Conservation (phyloP, 352 stramenopile species). For the Phytophthora hibernalis region DNA sequence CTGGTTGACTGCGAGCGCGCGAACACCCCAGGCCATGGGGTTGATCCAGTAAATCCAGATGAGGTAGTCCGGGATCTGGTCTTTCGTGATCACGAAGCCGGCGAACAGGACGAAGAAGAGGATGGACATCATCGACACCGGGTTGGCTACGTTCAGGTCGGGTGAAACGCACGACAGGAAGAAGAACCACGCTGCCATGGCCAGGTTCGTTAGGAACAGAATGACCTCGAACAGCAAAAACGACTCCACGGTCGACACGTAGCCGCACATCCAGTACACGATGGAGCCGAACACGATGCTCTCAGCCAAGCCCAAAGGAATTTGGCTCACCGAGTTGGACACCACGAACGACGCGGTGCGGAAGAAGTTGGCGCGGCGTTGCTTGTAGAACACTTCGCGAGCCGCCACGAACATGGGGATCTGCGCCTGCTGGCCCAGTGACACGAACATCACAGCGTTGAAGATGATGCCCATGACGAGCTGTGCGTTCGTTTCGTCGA, state of each 20-base stretch:
- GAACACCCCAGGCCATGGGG: slow-evolving; percentile 25
- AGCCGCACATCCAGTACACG: slow-evolving; percentile 86
- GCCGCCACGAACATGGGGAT: slow-evolving; percentile 71
- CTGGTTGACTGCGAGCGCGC: slow-evolving; percentile 32
- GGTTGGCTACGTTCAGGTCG: slow-evolving; percentile 32
- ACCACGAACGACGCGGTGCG: slow-evolving; percentile 72
- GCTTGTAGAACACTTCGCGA: slow-evolving; percentile 79
- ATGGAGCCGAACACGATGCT: slow-evolving; percentile 77
- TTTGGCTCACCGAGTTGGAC: slow-evolving; percentile 35
- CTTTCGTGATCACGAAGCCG: slow-evolving; percentile 33
- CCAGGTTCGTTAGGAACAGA: slow-evolving; percentile 46
- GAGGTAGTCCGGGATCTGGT: slow-evolving; percentile 36
- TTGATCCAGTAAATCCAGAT: slow-evolving; percentile 43
- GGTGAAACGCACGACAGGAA: slow-evolving; percentile 25
- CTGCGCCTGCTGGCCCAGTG: slow-evolving; percentile 64
- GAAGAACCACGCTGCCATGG: slow-evolving; percentile 28
- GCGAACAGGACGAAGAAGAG: slow-evolving; percentile 34
- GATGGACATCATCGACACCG: slow-evolving; percentile 24
- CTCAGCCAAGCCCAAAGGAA: slow-evolving; percentile 54
- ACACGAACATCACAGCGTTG: slow-evolving; percentile 68
- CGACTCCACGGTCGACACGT: slow-evolving; percentile 8
- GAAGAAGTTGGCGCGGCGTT: slow-evolving; percentile 82
- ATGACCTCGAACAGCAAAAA: slow-evolving; percentile 53
- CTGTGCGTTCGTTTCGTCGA: slow-evolving; percentile 39
- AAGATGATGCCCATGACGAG: slow-evolving; percentile 81